Percentiles rank a stretch among this genome's conserved stretches.
Evolutionary conservation across 1,139 yeast species (phyloP).

Genomic region (Yamadazyma kanchanaburiensis): DNA sequence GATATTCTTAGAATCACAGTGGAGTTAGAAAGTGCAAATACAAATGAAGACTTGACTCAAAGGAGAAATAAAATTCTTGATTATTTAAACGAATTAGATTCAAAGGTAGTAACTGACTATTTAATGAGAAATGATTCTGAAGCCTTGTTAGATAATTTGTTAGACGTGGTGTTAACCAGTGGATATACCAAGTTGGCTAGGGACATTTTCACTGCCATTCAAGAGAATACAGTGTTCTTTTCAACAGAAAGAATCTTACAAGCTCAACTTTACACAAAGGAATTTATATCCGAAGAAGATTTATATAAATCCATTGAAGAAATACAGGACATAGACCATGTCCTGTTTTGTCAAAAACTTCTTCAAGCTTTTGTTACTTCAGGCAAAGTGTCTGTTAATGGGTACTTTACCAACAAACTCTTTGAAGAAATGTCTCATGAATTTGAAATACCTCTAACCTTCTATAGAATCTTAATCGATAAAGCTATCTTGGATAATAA

Average conservation of each 20-base stretch:
- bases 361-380: conserved; percentile 18
- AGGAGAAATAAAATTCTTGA: conserved; percentile 1
- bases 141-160: conserved; percentile 5
- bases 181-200: conserved; percentile 1
- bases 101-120: background rate
- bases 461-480: conserved; percentile 30
- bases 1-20: conserved; percentile 19
- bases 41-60: conserved; percentile 1
- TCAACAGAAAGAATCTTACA: conserved; percentile 9
- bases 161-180: conserved; percentile 1
- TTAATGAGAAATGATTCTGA: conserved; percentile 1
- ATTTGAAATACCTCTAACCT: conserved; percentile 19
- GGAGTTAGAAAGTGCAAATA: no score
- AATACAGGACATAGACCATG: conserved; percentile 8
- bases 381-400: conserved; percentile 17
- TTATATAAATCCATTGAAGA: background rate
- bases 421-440: conserved; percentile 12
- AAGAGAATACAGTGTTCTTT: conserved; percentile 8
- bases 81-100: conserved; percentile 3
- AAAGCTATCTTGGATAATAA: conserved; percentile 21
- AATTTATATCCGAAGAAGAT: conserved; percentile 2
- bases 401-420: conserved; percentile 15
- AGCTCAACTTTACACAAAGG: conserved; percentile 6
- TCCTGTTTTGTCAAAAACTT: conserved; percentile 14
- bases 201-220: conserved; percentile 4